Evolutionary conservation across 2,329 filamentous ascomycete genomes (phyloP), one percentile per base, ranked within the genome.

Genomic region (Fusarium transvaalense): DNA sequence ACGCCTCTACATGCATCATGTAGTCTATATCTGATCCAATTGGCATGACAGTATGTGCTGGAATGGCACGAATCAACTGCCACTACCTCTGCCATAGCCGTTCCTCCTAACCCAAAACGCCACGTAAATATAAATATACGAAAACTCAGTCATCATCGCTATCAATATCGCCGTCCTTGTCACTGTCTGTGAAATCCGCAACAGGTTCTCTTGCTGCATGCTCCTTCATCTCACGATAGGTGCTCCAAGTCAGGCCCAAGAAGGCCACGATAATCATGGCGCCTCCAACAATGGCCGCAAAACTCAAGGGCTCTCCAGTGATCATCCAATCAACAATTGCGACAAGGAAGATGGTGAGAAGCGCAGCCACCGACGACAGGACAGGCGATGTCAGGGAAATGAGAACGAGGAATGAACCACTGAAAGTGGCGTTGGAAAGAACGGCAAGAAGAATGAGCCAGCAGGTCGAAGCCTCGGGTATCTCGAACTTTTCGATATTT

Each of bases 331-430:
- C 96, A 56, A 92, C 92, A 31, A 98, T 83, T 1, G 95, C 96
- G 9, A 99, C 96, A 64, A 98, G 88, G 84, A 99, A 98, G 71
- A 99, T 99, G 23, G 96, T 99, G 46, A 99, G 84, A 31, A 99
- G 87, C 4, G 95, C 93, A 1, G 96, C 96, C 13, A 99, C 96
- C 19, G 92, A 97, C 60, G 91, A 95, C 6, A 99, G 84, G 4
- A 99, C 96, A 1, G 96, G 96, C 19, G 91, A 95, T 0, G 96
- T 99, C 29, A 99, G 85, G 17, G 91, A 94, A 75, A 99, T 98
- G 54, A 99, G 86, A 34, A 97, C 92, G 10, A 98, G 85, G 83
- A 98, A 98, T 21, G 91, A 93, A 25, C 96, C 96, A 13, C 94
- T 96, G 77, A 99, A 99, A 1, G 89, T 91, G 45, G 94, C 94